These are phyloP conservation scores for Xylariaceae sp. DNA, from an alignment of 2,329 filamentous ascomycete species.

Conservation along the genomic window DNA sequence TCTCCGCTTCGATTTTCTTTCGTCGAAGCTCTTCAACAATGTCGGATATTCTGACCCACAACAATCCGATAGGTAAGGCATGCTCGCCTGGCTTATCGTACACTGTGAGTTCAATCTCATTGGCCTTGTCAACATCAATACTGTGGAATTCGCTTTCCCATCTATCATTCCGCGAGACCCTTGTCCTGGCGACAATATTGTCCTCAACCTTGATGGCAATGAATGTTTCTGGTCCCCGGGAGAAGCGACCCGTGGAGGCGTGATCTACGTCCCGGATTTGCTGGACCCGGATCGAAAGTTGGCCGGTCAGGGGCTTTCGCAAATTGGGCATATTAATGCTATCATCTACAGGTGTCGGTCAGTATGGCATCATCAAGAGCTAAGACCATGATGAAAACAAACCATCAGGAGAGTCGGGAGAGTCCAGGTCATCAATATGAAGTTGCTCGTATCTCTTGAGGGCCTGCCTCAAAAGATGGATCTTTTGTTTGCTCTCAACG, in stretches of 20 bases:
- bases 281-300: constrained; percentile 79
- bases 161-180: constrained; percentile 76
- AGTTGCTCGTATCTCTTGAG: constrained; percentile 96
- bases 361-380: constrained; percentile 8
- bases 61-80: constrained; percentile 85
- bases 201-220: constrained; percentile 97
- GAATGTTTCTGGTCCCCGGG: constrained; percentile 88
- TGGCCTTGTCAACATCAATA: constrained; percentile 95
- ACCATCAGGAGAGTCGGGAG: constrained; percentile 76
- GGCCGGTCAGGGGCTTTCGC: constrained; percentile 91
- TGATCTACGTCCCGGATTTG: constrained; percentile 94
- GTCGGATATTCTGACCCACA: constrained; percentile 96
- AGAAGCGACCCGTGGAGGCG: constrained; percentile 77
- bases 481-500: constrained; percentile 97
- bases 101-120: constrained; percentile 95
- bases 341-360: constrained; percentile 61
- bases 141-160: constrained; percentile 92
- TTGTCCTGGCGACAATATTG: constrained; percentile 82
- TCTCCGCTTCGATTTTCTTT: constrained; percentile 94
- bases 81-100: constrained; percentile 94
- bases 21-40: constrained; percentile 96
- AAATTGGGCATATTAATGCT: constrained; percentile 94
- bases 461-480: constrained; percentile 89
- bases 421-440: constrained; percentile 81
- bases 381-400: constrained; percentile 31